A percentile compares a stretch with the other conserved stretches of the same genome.
phyloP scores from a whole-genome alignment of 106 monocot genomes.

The Phalaenopsis aphrodite region DNA sequence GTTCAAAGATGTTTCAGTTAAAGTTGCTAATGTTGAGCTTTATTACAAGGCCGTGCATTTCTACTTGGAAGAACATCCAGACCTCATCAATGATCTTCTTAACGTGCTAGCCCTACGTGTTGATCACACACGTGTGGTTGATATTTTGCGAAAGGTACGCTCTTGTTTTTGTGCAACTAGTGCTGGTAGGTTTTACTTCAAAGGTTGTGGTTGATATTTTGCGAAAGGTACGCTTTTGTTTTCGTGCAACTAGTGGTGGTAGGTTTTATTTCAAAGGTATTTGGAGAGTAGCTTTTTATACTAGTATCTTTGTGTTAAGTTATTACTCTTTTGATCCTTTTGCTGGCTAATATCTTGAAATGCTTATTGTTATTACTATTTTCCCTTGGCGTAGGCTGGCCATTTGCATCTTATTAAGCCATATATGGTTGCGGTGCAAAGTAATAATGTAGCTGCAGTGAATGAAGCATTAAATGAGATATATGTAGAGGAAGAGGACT shows the following conservation, averaged over 20 bases:
- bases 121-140: constrained; percentile 92
- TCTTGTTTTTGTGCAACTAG: not conserved
- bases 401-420: constrained; percentile 88
- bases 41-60: constrained; percentile 99
- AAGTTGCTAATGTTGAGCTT: constrained; percentile 96
- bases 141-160: constrained; percentile 85
- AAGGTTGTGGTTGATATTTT: constrained; percentile 72
- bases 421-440: constrained; percentile 98
- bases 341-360: not conserved
- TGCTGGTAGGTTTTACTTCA: not conserved
- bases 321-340: no score
- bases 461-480: constrained; percentile 99
- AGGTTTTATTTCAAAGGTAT: not conserved
- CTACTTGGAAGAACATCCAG: constrained; percentile 94
- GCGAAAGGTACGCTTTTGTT: constrained; percentile 48
- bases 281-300: not conserved
- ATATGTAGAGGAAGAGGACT: constrained; percentile 97
- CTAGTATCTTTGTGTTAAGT: no score
- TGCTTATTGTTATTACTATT: not conserved
- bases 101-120: constrained; percentile 94
- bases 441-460: constrained; percentile 94
- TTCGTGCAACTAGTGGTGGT: not conserved
- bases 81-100: constrained; percentile 87
- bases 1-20: constrained; percentile 88
- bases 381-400: constrained; percentile 54